Conservation (phyloP, 106 monocot species). For the Apostasia ramifera region DNA sequence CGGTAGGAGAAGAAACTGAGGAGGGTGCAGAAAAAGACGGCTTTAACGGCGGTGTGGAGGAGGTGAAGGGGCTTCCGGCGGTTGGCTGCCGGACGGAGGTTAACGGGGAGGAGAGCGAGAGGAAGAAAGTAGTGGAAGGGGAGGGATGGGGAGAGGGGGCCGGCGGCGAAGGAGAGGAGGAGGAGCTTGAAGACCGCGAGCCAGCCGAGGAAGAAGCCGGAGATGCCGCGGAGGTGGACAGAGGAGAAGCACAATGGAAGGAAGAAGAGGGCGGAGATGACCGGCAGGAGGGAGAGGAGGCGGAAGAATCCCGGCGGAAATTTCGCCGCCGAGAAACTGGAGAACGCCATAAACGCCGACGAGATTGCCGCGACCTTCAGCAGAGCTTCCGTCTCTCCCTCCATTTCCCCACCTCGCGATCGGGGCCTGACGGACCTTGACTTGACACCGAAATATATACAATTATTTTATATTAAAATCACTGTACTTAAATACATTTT, state of each 20-base stretch:
- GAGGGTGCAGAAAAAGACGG: constrained; percentile 7
- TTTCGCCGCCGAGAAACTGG: constrained; percentile 24
- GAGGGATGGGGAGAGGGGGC: constrained; percentile 48
- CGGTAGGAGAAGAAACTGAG: constrained; percentile 21
- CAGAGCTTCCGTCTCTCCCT: background rate
- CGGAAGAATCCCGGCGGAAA: constrained; percentile 35
- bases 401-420: background rate
- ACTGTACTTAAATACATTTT: no score
- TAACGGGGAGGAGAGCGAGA: constrained; percentile 27
- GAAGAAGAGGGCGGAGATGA: constrained; percentile 33
- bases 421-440: no score
- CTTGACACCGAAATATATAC: no score
- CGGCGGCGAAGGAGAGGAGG: constrained; percentile 58
- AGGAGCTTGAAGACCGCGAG: constrained; percentile 77
- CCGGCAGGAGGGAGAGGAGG: constrained; percentile 43
- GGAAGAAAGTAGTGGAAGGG: constrained; percentile 25
- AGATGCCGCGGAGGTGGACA: constrained; percentile 49
- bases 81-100: constrained; percentile 9
- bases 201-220: constrained; percentile 76
- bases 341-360: constrained; percentile 30
- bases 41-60: constrained; percentile 14
- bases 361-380: constrained; percentile 6
- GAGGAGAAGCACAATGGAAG: constrained; percentile 62
- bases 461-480: no score
- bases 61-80: constrained; percentile 1